Base-by-base conservation (phyloP, 2,329 filamentous ascomycete species). In the Fusarium aywerte region DNA sequence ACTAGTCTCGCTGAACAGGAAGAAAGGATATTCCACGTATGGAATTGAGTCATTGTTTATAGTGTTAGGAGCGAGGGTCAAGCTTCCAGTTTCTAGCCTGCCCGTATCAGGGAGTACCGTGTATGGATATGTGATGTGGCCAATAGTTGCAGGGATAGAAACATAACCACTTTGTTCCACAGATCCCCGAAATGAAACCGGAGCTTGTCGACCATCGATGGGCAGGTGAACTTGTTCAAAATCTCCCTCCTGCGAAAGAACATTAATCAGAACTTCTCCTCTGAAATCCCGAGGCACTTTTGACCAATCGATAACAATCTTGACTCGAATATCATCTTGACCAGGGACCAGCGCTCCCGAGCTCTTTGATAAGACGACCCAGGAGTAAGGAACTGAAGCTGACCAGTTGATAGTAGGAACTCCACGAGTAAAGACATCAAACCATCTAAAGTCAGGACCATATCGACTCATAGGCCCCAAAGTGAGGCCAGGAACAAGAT, bases 351-450 rank as follows among this genome's bases (percentile, higher is more conserved):
- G 81, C 6, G 74, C 80, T 27, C 88, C 88, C 1, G 74, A 80
- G 9, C 77, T 79, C 40, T 82, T 80, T 3, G 82, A 84, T 8
- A 88, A 79, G 45, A 79, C 79, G 4, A 90, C 75, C 78, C 85
- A 90, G 2, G 81, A 68, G 13, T 81, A 75, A 43, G 79, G 78
- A 2, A 82, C 76, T 1, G 80, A 77, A n/a, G 85, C 81, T 6
- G 75, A 79, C 82, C 86, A 89, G 45, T 81, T 75, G 61, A 87
- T 86, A 9, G 79, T 77, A 4, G 80, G 76, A 1, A 82, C 83
- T 15, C 89, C 88, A 4, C 87, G 83, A 8, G 83, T 84, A 69
- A 87, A 91, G 27, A 91, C 79, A 21, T 91, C 89, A 52, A 91
- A 85, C 81, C 85, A 90, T 36, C 88, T 82, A 0, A 79, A 81